These are phyloP conservation scores for Hanseniaspora uvarum DNA, from an alignment of 1,139 yeast genomes.

Conservation along the genomic window DNA sequence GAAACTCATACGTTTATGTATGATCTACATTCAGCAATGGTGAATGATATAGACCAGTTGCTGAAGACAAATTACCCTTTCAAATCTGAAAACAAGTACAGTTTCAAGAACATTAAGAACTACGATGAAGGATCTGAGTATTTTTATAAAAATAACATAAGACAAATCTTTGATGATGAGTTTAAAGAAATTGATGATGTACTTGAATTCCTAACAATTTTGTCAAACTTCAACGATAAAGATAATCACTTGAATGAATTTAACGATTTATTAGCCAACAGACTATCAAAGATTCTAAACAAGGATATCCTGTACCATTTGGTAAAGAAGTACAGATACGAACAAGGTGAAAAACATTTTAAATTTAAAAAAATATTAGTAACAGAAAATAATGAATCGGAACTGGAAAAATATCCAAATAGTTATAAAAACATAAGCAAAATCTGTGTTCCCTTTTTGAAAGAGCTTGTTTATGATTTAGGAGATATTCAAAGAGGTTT, in stretches of 20 bases:
- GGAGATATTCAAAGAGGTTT: background rate
- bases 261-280: constrained; percentile 46
- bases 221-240: constrained; percentile 50
- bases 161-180: constrained; percentile 52
- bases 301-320: constrained; percentile 62
- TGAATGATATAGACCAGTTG: constrained; percentile 29
- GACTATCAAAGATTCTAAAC: constrained; percentile 40
- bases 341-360: constrained; percentile 61
- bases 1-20: constrained; percentile 25
- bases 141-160: constrained; percentile 35
- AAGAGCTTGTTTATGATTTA: background rate
- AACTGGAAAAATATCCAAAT: background rate
- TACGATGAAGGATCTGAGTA: background rate
- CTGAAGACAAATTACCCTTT: constrained; percentile 18
- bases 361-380: constrained; percentile 35
- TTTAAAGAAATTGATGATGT: constrained; percentile 68
- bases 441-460: background rate
- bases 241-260: constrained; percentile 39
- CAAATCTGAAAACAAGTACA: background rate
- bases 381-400: background rate
- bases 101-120: constrained; percentile 3
- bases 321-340: constrained; percentile 70
- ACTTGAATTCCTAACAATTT: constrained; percentile 82
- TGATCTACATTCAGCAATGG: constrained; percentile 23
- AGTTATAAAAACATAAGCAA: background rate